A percentile compares a stretch with the other conserved stretches of the same genome.
phyloP scores from a whole-genome alignment of 2,329 filamentous ascomycete species.

The Penicillium sp. region DNA sequence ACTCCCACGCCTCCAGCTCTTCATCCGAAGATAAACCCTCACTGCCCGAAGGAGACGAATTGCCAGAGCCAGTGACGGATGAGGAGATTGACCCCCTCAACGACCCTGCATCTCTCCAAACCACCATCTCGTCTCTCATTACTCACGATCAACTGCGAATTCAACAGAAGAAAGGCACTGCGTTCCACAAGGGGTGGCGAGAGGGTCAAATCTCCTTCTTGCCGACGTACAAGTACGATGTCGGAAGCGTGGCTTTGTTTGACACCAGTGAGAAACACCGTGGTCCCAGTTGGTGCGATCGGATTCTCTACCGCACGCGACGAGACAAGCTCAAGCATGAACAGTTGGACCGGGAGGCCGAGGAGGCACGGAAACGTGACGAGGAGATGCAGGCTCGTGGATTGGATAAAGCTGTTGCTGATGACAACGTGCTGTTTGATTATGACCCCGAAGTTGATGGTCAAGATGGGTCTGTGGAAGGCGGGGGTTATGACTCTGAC shows the following conservation, averaged over 20 bases:
- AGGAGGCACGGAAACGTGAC: slow-evolving; percentile 69
- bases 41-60: slow-evolving; percentile 7
- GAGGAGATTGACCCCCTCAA: slow-evolving; percentile 70
- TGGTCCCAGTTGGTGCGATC: slow-evolving; percentile 95
- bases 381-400: slow-evolving; percentile 83
- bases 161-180: slow-evolving; percentile 72
- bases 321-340: slow-evolving; percentile 69
- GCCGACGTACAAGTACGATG: slow-evolving; percentile 96
- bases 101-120: slow-evolving; percentile 84
- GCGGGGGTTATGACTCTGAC: slow-evolving; percentile 62
- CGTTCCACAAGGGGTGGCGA: slow-evolving; percentile 87
- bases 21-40: background rate
- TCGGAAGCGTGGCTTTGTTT: slow-evolving; percentile 88
- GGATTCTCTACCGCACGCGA: slow-evolving; percentile 81
- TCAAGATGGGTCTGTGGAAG: slow-evolving; percentile 41
- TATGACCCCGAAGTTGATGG: slow-evolving; percentile 84
- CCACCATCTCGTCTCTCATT: slow-evolving; percentile 81
- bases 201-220: slow-evolving; percentile 87
- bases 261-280: slow-evolving; percentile 94
- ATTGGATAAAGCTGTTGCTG: slow-evolving; percentile 69
- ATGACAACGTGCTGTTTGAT: slow-evolving; percentile 83
- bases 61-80: slow-evolving; percentile 43
- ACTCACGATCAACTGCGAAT: slow-evolving; percentile 84
- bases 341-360: slow-evolving; percentile 62
- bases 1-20: background rate